A percentile compares a stretch with the other conserved stretches of the same genome.
These are phyloP conservation scores for Dothideomycetidae sp. DNA, from an alignment of 2,329 filamentous ascomycete species.

Conservation along the genomic window DNA sequence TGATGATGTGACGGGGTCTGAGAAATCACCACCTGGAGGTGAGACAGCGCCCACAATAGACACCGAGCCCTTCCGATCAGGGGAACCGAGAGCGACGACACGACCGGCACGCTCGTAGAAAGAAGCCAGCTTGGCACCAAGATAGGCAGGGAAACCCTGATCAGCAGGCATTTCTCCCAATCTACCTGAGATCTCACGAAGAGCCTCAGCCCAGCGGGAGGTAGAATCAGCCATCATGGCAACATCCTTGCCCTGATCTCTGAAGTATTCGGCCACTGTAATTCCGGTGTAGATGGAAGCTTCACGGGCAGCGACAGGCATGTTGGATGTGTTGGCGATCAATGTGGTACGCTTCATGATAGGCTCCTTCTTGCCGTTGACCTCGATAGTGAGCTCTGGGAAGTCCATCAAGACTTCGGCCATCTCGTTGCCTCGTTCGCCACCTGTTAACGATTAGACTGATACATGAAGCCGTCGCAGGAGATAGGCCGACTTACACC, in stretches of 20 bases:
- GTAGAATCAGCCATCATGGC: constrained; percentile 99
- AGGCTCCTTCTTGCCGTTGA: constrained; percentile 87
- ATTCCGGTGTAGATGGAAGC: constrained; percentile 98
- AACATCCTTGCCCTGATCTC: constrained; percentile 91
- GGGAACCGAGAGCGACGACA: constrained; percentile 72
- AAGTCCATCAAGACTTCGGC: constrained; percentile 99
- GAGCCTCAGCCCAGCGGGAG: constrained; percentile 94
- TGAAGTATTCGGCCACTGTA: constrained; percentile 89
- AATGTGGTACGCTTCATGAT: constrained; percentile 99
- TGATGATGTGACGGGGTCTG: constrained; percentile 85
- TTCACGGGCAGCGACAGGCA: constrained; percentile 96
- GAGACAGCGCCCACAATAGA: constrained; percentile 96
- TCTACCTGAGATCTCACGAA: constrained; percentile 97
- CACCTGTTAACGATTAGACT: constrained; percentile 27
- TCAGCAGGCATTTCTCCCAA: constrained; percentile 99
- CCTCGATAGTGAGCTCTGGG: constrained; percentile 88
- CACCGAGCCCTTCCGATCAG: constrained; percentile 79
- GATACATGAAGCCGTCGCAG: constrained; percentile 18
- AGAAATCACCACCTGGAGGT: constrained; percentile 96
- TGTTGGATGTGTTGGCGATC: constrained; percentile 98
- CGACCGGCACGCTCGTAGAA: constrained; percentile 98
- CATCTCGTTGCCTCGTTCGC: constrained; percentile 98
- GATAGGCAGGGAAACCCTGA: constrained; percentile 96
- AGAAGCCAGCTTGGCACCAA: constrained; percentile 89
- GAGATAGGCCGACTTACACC: constrained; percentile 32